A percentile compares a stretch with the other conserved stretches of the same genome.
Evolutionary conservation across 1,284 basidiomycete species (phyloP).

Genomic region (Takashimella tepidaria): DNA sequence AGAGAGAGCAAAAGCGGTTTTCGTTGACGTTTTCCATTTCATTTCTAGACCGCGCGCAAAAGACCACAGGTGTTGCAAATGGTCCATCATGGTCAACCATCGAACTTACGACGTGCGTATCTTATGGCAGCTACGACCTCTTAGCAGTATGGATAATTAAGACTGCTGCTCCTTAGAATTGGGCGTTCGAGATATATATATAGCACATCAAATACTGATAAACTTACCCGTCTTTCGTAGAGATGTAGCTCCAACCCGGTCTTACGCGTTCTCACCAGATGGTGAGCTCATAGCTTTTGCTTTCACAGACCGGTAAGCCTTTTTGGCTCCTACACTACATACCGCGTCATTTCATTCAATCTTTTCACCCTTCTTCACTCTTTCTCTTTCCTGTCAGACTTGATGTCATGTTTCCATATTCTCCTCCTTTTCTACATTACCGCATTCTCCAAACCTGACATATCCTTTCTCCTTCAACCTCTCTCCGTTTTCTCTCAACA

Average conservation of each 20-base stretch:
- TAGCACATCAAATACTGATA: no score
- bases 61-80: constrained; percentile 77
- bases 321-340: no score
- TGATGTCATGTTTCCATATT: background rate
- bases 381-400: no score
- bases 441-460: background rate
- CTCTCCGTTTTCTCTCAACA: background rate
- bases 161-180: no score
- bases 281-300: constrained; percentile 83
- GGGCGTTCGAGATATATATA: no score
- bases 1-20: background rate
- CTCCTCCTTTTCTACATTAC: background rate
- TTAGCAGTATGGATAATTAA: no score
- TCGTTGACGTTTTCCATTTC: background rate
- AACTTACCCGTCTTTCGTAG: constrained; percentile 58
- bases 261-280: constrained; percentile 78
- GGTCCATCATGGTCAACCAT: constrained; percentile 64
- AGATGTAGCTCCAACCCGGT: constrained; percentile 52
- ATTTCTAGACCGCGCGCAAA: constrained; percentile 79
- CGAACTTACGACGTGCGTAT: constrained; percentile 56
- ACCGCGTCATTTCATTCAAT: no score
- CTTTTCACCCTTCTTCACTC: no score
- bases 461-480: background rate
- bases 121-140: no score
- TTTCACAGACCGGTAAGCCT: constrained; percentile 62